A percentile compares a stretch with the other conserved stretches of the same genome.
Evolutionary conservation across 2,329 filamentous ascomycete species (phyloP).

Genomic region (Coleophoma crateriformis): DNA sequence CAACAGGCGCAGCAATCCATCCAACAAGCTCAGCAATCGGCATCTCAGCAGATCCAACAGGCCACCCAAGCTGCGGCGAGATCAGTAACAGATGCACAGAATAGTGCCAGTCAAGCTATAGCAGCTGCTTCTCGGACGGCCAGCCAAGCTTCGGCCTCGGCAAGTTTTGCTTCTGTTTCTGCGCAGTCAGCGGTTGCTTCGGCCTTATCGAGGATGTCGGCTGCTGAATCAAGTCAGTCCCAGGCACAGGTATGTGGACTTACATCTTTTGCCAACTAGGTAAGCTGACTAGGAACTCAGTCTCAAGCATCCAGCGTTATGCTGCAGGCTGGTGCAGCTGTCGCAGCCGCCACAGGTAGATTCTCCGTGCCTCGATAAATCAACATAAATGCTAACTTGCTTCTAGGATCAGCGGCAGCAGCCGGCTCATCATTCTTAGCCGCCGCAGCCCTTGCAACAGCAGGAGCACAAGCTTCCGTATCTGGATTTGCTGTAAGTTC

Average conservation of each 20-base stretch:
- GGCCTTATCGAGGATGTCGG: neutral
- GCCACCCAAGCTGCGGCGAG: neutral
- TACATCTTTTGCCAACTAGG: neutral
- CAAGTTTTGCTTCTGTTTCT: neutral
- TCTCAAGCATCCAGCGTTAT: conserved; percentile 15
- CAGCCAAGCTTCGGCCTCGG: neutral
- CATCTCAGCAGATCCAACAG: neutral
- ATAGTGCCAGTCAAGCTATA: neutral
- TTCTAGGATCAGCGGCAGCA: conserved; percentile 20
- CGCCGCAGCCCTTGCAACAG: conserved; percentile 16
- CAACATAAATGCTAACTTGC: conserved; percentile 1
- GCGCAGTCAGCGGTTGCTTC: neutral
- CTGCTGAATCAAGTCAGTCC: neutral
- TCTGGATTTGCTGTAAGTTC: conserved; percentile 12
- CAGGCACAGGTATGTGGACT: neutral
- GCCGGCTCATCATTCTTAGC: conserved; percentile 20
- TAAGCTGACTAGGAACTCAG: conserved; percentile 13
- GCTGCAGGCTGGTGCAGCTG: conserved; percentile 19
- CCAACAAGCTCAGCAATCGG: neutral
- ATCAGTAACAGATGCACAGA: neutral
- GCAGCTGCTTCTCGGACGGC: neutral
- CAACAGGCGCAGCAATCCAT: neutral
- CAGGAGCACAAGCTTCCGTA: conserved; percentile 6
- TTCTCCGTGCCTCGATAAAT: neutral
- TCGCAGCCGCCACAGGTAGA: conserved; percentile 22